phyloP scores from a whole-genome alignment of 2,329 filamentous ascomycete genomes.

The Diaporthe sp. region DNA sequence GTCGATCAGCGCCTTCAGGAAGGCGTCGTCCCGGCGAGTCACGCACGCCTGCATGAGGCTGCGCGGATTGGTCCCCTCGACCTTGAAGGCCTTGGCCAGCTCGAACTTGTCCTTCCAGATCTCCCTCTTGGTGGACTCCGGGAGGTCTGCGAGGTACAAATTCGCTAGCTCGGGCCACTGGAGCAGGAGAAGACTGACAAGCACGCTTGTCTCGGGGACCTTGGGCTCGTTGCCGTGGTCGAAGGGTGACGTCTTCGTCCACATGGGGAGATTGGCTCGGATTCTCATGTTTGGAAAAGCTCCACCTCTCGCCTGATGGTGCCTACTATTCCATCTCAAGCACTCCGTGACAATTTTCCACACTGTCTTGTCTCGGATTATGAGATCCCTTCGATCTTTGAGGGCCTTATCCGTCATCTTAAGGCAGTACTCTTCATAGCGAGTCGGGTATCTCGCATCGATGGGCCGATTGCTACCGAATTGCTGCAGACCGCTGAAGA shows the following conservation, averaged over 20 bases:
- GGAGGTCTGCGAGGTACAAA: not conserved
- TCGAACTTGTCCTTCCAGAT: slow-evolving; percentile 26
- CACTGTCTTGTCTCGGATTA: not conserved
- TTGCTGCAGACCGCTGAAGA: slow-evolving; percentile 26
- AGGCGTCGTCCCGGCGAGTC: not conserved
- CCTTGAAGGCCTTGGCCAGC: not conserved
- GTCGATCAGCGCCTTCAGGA: not conserved
- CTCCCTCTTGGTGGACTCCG: not conserved
- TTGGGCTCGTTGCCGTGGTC: not conserved
- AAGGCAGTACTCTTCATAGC: slow-evolving; percentile 32
- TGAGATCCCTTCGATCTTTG: not conserved
- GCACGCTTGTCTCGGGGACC: not conserved
- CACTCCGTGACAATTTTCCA: slow-evolving; percentile 7
- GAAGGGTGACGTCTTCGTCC: slow-evolving; percentile 12
- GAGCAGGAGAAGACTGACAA: slow-evolving; percentile 20
- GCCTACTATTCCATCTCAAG: not conserved
- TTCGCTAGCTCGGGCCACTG: slow-evolving; percentile 19
- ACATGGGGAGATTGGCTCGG: not conserved
- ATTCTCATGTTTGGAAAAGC: not conserved
- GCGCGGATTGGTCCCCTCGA: not conserved
- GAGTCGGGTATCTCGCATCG: not conserved
- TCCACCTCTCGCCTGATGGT: not conserved
- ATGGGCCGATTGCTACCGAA: not conserved
- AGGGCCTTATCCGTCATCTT: slow-evolving; percentile 29
- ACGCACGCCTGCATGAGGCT: slow-evolving; percentile 15